phyloP scores from a whole-genome alignment of 768 basidiomycete species.

The Cystobasidium onofrii region DNA sequence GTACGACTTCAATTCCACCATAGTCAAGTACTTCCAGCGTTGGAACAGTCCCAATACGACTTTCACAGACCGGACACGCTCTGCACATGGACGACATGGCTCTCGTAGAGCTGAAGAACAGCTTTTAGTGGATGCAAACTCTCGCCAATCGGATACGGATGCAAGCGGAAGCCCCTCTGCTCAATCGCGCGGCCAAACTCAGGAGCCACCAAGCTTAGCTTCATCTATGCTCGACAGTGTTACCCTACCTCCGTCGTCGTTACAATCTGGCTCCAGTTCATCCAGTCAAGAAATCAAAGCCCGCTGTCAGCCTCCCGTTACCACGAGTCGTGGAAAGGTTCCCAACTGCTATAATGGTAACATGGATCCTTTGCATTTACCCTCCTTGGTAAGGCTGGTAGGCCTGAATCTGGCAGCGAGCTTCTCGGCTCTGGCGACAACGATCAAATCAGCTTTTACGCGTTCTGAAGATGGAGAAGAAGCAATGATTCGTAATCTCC shows the following conservation, averaged over 20 bases:
- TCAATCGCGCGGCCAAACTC: neutral
- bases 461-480: neutral
- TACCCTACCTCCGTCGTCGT: neutral
- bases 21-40: neutral
- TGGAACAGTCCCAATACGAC: neutral
- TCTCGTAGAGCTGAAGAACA: neutral
- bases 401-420: conserved; percentile 13
- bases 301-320: neutral
- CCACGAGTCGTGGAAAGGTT: neutral
- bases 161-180: neutral
- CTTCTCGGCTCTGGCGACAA: neutral
- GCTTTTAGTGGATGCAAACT: neutral
- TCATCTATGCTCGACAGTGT: neutral
- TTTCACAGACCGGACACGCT: neutral
- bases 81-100: neutral
- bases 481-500: neutral
- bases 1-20: neutral
- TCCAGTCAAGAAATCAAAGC: neutral
- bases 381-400: conserved; percentile 12
- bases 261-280: neutral
- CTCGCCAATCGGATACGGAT: neutral
- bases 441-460: neutral
- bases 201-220: neutral
- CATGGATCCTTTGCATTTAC: conserved; percentile 17
- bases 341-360: neutral